phyloP scores from a whole-genome alignment of 2,329 filamentous ascomycete species.

The Geosmithia flava region DNA sequence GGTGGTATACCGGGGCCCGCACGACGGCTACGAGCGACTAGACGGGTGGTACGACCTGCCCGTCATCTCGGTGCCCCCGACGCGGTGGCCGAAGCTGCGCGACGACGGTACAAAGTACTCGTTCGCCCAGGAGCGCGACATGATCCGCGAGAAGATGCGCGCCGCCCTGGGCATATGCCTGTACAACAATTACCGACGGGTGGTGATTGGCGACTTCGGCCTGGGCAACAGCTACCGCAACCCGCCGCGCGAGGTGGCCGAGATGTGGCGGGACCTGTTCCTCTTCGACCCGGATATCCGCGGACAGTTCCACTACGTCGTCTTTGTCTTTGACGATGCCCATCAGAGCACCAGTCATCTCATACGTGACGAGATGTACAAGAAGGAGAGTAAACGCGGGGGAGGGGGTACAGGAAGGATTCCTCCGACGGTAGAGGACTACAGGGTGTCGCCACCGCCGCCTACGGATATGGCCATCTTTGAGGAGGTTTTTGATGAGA shows the following conservation, averaged over 20 bases:
- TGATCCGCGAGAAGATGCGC: slow-evolving; percentile 63
- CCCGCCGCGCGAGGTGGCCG: slow-evolving; percentile 50
- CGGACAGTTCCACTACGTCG: slow-evolving; percentile 47
- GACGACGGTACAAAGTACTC: slow-evolving; percentile 56
- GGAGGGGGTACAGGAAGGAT: background rate
- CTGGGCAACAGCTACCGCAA: slow-evolving; percentile 52
- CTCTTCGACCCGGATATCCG: slow-evolving; percentile 50
- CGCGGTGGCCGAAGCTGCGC: slow-evolving; percentile 56
- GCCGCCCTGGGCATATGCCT: slow-evolving; percentile 59
- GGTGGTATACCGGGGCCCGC: slow-evolving; percentile 61
- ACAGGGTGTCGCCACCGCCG: no score
- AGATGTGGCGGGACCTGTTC: slow-evolving; percentile 53
- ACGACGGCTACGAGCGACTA: slow-evolving; percentile 48
- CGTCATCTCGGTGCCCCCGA: slow-evolving; percentile 62
- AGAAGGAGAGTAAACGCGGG: slow-evolving; percentile 26
- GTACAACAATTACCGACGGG: slow-evolving; percentile 40
- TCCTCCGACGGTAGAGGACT: no score
- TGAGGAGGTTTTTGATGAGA: slow-evolving; percentile 33
- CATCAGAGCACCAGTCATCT: slow-evolving; percentile 38
- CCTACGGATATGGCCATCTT: slow-evolving; percentile 40
- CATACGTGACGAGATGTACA: slow-evolving; percentile 42
- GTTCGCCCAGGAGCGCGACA: slow-evolving; percentile 56
- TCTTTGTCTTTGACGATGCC: slow-evolving; percentile 52
- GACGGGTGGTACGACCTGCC: slow-evolving; percentile 46
- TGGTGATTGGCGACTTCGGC: slow-evolving; percentile 54